Conservation (phyloP, 2,329 filamentous ascomycete genomes). For the Hypoxylon sp. region DNA sequence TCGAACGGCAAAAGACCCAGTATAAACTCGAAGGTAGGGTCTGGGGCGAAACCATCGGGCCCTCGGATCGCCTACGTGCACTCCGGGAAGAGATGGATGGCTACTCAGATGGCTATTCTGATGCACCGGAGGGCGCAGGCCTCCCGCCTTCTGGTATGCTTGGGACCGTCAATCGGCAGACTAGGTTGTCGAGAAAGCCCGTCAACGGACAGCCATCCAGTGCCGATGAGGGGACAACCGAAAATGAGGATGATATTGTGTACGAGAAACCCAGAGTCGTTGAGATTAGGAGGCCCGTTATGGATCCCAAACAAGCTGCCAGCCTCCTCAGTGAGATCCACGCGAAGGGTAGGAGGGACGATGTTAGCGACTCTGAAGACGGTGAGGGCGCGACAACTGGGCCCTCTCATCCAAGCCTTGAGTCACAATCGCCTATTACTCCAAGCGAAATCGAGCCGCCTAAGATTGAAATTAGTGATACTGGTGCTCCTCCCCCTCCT, state of each 20-base stretch:
- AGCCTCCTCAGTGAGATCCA: constrained; percentile 79
- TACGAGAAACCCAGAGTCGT: constrained; percentile 86
- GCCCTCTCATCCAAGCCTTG: constrained; percentile 80
- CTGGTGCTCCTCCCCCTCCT: constrained; percentile 55
- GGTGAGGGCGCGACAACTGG: constrained; percentile 80
- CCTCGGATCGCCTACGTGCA: constrained; percentile 92
- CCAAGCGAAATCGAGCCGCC: constrained; percentile 72
- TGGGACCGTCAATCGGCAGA: constrained; percentile 76
- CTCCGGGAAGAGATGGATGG: constrained; percentile 95
- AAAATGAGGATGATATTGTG: constrained; percentile 73
- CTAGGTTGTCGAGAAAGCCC: constrained; percentile 69
- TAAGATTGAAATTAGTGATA: constrained; percentile 70
- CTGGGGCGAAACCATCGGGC: constrained; percentile 85
- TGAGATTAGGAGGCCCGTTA: constrained; percentile 79
- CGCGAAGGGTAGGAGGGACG: constrained; percentile 80
- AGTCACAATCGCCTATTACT: constrained; percentile 77
- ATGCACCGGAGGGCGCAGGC: constrained; percentile 62
- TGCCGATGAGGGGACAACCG: constrained; percentile 58
- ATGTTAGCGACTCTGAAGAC: constrained; percentile 80
- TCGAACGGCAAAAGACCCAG: constrained; percentile 97
- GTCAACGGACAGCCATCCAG: constrained; percentile 56
- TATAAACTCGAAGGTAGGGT: constrained; percentile 95
- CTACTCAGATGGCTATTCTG: constrained; percentile 55
- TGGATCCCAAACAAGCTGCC: constrained; percentile 75
- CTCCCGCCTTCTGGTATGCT: constrained; percentile 76